Evolutionary conservation across 2,329 filamentous ascomycete species (phyloP).

Genomic region (Pseudogymnoascus verrucosus): DNA sequence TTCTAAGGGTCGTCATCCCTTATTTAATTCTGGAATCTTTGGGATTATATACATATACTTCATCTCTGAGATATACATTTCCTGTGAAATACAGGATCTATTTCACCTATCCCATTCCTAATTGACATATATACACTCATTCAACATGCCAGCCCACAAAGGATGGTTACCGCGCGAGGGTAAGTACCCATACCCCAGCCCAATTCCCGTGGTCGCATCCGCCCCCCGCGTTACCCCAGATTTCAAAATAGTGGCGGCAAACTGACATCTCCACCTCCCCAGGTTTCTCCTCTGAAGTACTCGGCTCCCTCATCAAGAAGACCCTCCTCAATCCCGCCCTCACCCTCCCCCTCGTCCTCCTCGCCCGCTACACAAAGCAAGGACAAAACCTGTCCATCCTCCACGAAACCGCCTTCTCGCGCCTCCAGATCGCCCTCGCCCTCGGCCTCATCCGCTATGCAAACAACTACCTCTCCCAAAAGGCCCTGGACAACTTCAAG

Average conservation of each 20-base stretch:
- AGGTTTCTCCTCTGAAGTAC: constrained; percentile 51
- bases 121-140: neutral
- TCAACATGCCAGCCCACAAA: neutral
- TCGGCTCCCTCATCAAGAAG: constrained; percentile 47
- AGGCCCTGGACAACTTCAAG: constrained; percentile 42
- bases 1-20: neutral
- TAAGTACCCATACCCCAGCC: neutral
- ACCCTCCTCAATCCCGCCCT: constrained; percentile 59
- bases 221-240: neutral
- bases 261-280: constrained; percentile 13
- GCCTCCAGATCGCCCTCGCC: constrained; percentile 45
- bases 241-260: neutral
- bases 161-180: neutral
- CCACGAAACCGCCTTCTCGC: constrained; percentile 42
- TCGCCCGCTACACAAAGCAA: constrained; percentile 54
- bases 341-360: constrained; percentile 54
- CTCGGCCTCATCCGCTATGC: constrained; percentile 42
- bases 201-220: neutral
- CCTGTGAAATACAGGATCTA: neutral
- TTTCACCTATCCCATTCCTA: neutral
- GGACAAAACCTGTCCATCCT: constrained; percentile 47
- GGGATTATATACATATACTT: neutral
- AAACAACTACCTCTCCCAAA: constrained; percentile 44
- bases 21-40: neutral
- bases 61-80: neutral